Percentiles rank a stretch among this genome's conserved stretches.
These are phyloP conservation scores for Trematosphaeria pertusa DNA, from an alignment of 2,329 filamentous ascomycete species.

Conservation along the genomic window DNA sequence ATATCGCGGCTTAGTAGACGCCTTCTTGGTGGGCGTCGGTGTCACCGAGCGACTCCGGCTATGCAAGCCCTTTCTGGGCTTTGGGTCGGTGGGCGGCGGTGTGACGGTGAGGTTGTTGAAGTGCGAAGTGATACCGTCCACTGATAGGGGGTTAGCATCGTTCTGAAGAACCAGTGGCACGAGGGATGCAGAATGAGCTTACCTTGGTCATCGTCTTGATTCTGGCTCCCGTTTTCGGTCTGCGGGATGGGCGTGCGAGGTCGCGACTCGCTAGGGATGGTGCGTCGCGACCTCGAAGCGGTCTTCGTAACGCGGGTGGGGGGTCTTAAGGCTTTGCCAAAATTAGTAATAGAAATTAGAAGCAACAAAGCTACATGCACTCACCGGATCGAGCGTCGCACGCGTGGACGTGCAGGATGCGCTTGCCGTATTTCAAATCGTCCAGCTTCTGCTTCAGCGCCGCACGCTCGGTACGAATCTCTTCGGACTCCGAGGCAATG, in stretches of 20 bases:
- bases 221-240: too few relatives aligned
- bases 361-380: too few relatives aligned
- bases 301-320: too few relatives aligned
- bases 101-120: constrained; percentile 6
- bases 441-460: constrained; percentile 20
- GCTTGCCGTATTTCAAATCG: constrained; percentile 21
- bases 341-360: too few relatives aligned
- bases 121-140: background rate
- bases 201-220: background rate
- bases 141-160: background rate
- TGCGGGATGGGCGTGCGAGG: background rate
- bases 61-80: background rate
- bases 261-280: background rate
- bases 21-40: background rate
- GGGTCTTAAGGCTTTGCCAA: too few relatives aligned
- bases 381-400: constrained; percentile 15
- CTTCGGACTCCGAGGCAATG: constrained; percentile 36
- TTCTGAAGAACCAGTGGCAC: background rate
- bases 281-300: background rate
- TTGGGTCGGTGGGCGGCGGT: constrained; percentile 6
- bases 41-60: constrained; percentile 1
- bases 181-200: background rate
- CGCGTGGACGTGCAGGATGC: constrained; percentile 23
- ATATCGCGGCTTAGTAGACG: too few relatives aligned
- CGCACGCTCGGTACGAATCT: constrained; percentile 20